Evolutionary conservation across 192 early-diverging fungal species (phyloP).

Genomic region (Helicostylum pulchrum): DNA sequence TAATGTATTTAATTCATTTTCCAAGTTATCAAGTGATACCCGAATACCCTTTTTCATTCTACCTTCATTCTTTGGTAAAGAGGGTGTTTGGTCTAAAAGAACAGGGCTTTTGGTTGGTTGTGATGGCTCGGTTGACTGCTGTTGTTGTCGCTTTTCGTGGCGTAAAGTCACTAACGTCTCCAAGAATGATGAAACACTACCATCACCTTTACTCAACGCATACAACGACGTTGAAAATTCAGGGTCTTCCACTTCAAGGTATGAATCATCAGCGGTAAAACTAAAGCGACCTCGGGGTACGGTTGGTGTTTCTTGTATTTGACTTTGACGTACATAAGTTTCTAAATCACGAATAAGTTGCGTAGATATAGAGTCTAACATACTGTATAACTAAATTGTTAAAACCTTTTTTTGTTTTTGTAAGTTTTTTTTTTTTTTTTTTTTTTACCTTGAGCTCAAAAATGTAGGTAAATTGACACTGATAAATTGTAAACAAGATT

Average conservation of each 20-base stretch:
- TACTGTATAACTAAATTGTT: background rate
- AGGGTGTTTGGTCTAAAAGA: no score
- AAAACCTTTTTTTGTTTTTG: no score
- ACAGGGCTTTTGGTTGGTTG: no score
- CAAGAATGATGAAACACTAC: slow-evolving; percentile 9
- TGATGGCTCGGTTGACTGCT: no score
- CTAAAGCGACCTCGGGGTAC: background rate
- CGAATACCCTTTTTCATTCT: background rate
- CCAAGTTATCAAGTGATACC: background rate
- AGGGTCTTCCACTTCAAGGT: background rate
- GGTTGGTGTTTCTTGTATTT: slow-evolving; percentile 8
- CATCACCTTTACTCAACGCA: slow-evolving; percentile 13
- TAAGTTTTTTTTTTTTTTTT: background rate
- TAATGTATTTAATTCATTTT: no score
- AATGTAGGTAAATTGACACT: slow-evolving; percentile 42
- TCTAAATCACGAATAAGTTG: slow-evolving; percentile 25
- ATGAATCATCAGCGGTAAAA: background rate
- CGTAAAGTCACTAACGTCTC: slow-evolving; percentile 6
- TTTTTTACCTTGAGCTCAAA: slow-evolving; percentile 36
- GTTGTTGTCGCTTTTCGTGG: background rate
- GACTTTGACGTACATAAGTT: slow-evolving; percentile 17
- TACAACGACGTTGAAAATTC: slow-evolving; percentile 4
- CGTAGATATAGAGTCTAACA: slow-evolving; percentile 9
- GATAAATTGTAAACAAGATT: slow-evolving; percentile 55
- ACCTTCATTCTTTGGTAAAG: background rate